Evolutionary conservation across 179 eudicot genomes (phyloP).

Genomic region (Carnegiea gigantea): DNA sequence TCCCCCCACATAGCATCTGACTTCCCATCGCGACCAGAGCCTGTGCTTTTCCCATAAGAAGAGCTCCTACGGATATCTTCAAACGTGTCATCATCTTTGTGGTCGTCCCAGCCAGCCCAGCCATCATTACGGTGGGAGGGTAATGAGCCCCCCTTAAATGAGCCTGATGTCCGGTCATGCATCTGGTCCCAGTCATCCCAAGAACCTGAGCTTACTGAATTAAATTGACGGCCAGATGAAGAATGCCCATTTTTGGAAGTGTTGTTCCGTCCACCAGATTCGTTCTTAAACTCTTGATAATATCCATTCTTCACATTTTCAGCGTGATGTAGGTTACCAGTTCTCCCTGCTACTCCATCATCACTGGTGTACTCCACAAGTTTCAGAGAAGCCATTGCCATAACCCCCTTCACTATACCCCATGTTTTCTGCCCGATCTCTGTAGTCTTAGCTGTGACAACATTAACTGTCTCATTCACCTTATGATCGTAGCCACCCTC

Average conservation of each 20-base stretch:
- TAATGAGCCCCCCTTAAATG: slow-evolving; percentile 37
- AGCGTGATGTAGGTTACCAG: slow-evolving; percentile 50
- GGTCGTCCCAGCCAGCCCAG: slow-evolving; percentile 95
- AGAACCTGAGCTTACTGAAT: slow-evolving; percentile 32
- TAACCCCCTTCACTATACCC: slow-evolving; percentile 94
- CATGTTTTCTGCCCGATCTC: slow-evolving; percentile 87
- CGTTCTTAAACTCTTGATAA: slow-evolving; percentile 53
- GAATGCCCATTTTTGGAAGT: slow-evolving; percentile 42
- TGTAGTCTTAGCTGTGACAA: slow-evolving; percentile 73
- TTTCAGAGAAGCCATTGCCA: slow-evolving; percentile 90
- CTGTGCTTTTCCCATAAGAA: slow-evolving; percentile 19
- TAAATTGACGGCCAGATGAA: slow-evolving; percentile 40
- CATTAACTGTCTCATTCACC: slow-evolving; percentile 76
- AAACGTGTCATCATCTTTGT: slow-evolving; percentile 50
- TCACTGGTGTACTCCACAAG: slow-evolving; percentile 76
- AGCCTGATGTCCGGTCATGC: slow-evolving; percentile 44
- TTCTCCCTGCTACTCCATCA: slow-evolving; percentile 44
- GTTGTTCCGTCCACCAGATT: not conserved
- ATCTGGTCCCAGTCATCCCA: slow-evolving; percentile 84
- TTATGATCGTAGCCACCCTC: slow-evolving; percentile 90
- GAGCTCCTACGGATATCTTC: slow-evolving; percentile 16
- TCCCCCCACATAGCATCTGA: slow-evolving; percentile 61
- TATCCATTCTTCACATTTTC: slow-evolving; percentile 55
- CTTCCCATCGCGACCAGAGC: slow-evolving; percentile 46
- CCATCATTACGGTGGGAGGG: slow-evolving; percentile 45